These are phyloP conservation scores for Brettanomyces sp. DNA, from an alignment of 805 yeast genomes.

Conservation along the genomic window DNA sequence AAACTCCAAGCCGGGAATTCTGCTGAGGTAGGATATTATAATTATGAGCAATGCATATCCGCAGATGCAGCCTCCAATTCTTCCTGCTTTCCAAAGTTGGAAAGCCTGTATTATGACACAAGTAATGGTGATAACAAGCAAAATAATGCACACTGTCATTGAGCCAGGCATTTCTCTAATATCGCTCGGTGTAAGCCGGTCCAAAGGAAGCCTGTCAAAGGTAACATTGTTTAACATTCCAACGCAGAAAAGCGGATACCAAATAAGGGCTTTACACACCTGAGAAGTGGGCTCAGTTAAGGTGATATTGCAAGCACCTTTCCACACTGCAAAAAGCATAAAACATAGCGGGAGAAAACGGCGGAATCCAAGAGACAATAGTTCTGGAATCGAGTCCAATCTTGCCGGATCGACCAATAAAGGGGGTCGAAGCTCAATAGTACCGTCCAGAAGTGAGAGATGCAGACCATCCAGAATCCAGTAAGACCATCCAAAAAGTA, in stretches of 20 bases:
- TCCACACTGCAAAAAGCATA: conserved; percentile 64
- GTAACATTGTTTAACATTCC: conserved; percentile 82
- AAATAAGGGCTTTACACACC: conserved; percentile 37
- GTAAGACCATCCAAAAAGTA: conserved; percentile 34
- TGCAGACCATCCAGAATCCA: conserved; percentile 52
- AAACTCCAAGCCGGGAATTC: conserved; percentile 48
- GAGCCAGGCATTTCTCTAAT: conserved; percentile 73
- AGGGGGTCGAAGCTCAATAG: conserved; percentile 77
- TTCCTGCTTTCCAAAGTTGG: conserved; percentile 70
- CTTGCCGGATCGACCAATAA: conserved; percentile 42
- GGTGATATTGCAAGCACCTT: conserved; percentile 41
- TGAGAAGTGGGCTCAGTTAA: conserved; percentile 30
- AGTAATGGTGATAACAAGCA: conserved; percentile 35
- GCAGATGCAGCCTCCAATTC: conserved; percentile 47
- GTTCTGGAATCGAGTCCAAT: conserved; percentile 43
- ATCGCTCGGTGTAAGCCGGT: conserved; percentile 67
- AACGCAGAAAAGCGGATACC: conserved; percentile 80
- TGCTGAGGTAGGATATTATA: conserved; percentile 35
- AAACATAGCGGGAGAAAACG: conserved; percentile 70
- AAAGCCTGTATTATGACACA: conserved; percentile 70
- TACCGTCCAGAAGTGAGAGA: conserved; percentile 80
- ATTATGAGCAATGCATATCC: conserved; percentile 40
- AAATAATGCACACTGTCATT: conserved; percentile 45
- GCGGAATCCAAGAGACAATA: conserved; percentile 63
- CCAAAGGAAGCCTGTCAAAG: conserved; percentile 83